Evolutionary conservation across 1,284 basidiomycete species (phyloP), one percentile per base, ranked within the genome.

Genomic region (Ganoderma meredithae): DNA sequence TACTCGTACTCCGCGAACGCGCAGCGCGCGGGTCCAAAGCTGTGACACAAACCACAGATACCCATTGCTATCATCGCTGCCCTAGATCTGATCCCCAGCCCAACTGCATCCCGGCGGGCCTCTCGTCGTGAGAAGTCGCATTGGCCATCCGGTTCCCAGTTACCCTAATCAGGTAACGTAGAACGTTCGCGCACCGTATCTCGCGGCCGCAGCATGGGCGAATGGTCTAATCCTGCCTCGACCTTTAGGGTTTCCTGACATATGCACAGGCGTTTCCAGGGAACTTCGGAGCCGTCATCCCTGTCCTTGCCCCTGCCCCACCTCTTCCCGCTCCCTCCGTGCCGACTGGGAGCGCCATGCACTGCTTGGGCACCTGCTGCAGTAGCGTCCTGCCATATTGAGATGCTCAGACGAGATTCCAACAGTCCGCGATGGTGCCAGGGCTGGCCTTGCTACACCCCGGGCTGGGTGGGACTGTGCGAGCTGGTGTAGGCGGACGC

Each of bases 31-130:
- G 49, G 49, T 12, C 27, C 15, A 33, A 58, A 19, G 31, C 33
- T 33, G 33, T 33, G 33, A n/a, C 33, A 33, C 55, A 33, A 33
- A 36, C 33, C 31, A 27, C 10, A 58, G 55, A 58, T 33, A 3
- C 33, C 9, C 55, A 58, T 58, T 31, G 55, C 55, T 39, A n/a
- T 58, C 55, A 58, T 31, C 19, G 33, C 55, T 22, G 31, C 33
- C 55, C 55, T 58, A 31, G 31, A 58, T 36, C 33, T 39, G 55
- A 58, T 39, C 2, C 2, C 31, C 33, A 3, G 33, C 55, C 33
- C 53, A 55, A 55, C 47, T 49, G 47, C 47, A 49, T 15, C 10
- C 22, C 47, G 22, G 47, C 22, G 22, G 47, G 22, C 22, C 47
- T 25, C 47, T 49, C 47, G 22, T 25, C 47, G 47, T 49, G 47